A percentile compares a stretch with the other conserved stretches of the same genome.
Evolutionary conservation across 352 stramenopile species (phyloP).

Genomic region (Globisporangium cystogenes): DNA sequence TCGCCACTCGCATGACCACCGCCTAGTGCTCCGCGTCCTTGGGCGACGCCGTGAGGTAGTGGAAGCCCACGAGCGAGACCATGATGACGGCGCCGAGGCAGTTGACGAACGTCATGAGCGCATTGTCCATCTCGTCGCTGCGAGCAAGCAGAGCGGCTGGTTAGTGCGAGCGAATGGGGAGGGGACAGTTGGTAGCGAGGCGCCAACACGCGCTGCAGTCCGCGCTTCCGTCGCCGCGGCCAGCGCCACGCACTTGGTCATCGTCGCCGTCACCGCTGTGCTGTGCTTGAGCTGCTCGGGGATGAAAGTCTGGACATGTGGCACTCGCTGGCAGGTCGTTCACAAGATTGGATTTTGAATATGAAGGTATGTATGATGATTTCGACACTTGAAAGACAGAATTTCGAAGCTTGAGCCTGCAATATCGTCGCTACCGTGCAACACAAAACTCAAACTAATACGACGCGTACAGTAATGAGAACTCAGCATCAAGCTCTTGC

Average conservation of each 20-base stretch:
- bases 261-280: background rate
- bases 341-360: background rate
- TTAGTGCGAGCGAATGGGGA: background rate
- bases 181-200: background rate
- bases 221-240: background rate
- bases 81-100: slow-evolving; percentile 84
- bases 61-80: slow-evolving; percentile 83
- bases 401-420: no score
- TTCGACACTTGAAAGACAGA: background rate
- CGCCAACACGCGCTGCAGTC: background rate
- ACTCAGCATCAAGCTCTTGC: no score
- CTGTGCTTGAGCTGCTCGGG: no score
- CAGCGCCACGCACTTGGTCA: background rate
- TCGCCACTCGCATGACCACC: background rate
- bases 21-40: slow-evolving; percentile 78
- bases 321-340: background rate
- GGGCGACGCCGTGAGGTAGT: slow-evolving; percentile 80
- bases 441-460: no score
- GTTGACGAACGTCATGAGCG: slow-evolving; percentile 88
- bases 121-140: slow-evolving; percentile 84
- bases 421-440: background rate
- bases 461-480: no score
- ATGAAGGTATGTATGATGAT: background rate
- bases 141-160: background rate
- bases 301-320: background rate